Evolutionary conservation across 306 rosid genomes (phyloP), one percentile per base, ranked within the genome.

Genomic region (Fagus sylvatica): DNA sequence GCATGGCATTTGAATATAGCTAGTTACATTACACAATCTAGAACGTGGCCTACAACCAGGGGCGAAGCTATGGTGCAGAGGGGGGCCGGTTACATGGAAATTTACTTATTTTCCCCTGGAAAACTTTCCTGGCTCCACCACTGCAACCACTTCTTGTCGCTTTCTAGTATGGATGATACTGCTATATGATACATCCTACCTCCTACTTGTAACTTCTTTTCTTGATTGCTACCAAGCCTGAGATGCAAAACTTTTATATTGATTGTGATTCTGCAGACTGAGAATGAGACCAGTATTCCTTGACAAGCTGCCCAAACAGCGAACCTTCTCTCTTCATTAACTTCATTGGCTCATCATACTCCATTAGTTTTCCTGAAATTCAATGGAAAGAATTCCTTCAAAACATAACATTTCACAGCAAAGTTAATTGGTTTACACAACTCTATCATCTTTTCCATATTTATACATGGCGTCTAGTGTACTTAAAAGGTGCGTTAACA

Each of bases 281-380:
- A 62, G 86, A 75, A 84, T 89, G 98, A 74, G 97, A 95, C 97
- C 99, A 95, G 43, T 95, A 95, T 83, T 95, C 98, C 69, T 90
- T 85, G 11, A 94, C 98, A 73, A 94, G 91, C 84, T 88, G 83
- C 68, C 90, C 94, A 36, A 94, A 94, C 53, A 95, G 80, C 2
- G 98, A 95, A 19, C 81, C 97, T 85, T 90, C 97, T 78, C 85
- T 90, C 82, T 86, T 87, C 89, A 95, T 91, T 76, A 95, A 74
- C 9, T 82, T 84, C 88, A 74, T 80, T 62, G 98, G 98, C 64
- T 91, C 96, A 68, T 95, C 98, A 78, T 92, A 95, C 80, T 95
- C 98, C 57, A 86, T 87, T 43, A 91, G 28, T 76, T 89, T 83
- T 64, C 98, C 98, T 92, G 93, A 82, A 86, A 85, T n/a, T 22